Conservation (phyloP, 169 alveolate genomes). For the Cryptosporidium felis region DNA sequence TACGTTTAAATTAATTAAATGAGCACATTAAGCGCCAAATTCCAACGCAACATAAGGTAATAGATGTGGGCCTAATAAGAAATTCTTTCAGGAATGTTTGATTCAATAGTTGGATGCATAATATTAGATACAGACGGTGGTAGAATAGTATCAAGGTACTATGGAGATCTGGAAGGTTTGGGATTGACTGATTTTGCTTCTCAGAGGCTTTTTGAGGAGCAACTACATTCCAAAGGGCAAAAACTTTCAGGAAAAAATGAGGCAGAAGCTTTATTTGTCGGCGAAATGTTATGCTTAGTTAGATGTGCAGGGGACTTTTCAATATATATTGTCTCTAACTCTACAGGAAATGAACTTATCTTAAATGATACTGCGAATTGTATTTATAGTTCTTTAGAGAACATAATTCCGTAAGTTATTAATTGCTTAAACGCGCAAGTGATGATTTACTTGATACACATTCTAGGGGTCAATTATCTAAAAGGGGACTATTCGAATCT, state of each 20-base stretch:
- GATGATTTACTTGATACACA: no score
- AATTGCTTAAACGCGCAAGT: no score
- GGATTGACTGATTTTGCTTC: neutral
- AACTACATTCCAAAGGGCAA: slow-evolving; percentile 20
- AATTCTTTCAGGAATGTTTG: slow-evolving; percentile 2
- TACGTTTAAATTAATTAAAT: no score
- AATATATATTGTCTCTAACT: slow-evolving; percentile 30
- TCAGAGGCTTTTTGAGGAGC: slow-evolving; percentile 42
- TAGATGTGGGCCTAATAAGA: neutral
- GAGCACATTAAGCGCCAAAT: no score
- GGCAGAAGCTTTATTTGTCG: slow-evolving; percentile 56
- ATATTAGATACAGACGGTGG: slow-evolving; percentile 51
- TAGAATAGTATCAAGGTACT: slow-evolving; percentile 47
- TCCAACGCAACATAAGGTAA: no score
- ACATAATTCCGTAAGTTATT: slow-evolving; percentile 41
- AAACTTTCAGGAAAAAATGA: slow-evolving; percentile 33
- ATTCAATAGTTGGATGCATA: slow-evolving; percentile 43
- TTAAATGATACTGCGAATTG: slow-evolving; percentile 17
- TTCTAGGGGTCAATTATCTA: slow-evolving; percentile 55
- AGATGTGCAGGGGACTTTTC: slow-evolving; percentile 6
- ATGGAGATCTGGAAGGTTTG: slow-evolving; percentile 2
- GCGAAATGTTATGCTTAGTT: slow-evolving; percentile 49
- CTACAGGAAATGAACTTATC: slow-evolving; percentile 56
- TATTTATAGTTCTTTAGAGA: slow-evolving; percentile 22
- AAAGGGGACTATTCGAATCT: slow-evolving; percentile 30